Evolutionary conservation across 208 protist genomes (phyloP).

Genomic region (Leishmania tarentolae): DNA sequence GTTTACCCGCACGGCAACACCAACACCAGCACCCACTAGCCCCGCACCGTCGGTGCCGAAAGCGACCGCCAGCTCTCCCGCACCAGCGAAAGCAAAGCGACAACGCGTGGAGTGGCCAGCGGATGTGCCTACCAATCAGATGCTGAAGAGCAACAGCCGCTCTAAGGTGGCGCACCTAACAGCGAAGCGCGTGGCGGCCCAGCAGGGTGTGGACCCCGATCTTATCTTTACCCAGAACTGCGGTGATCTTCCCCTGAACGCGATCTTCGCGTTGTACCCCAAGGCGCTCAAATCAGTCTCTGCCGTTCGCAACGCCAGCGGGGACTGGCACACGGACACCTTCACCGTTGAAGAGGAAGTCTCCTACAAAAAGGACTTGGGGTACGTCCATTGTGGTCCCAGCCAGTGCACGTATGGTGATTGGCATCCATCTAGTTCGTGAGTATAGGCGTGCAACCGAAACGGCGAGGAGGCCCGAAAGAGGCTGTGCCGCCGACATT

Average conservation of each 20-base stretch:
- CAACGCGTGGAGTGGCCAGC: conserved; percentile 75
- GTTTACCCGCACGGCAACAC: conserved; percentile 41
- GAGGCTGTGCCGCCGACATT: no score
- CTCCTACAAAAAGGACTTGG: conserved; percentile 82
- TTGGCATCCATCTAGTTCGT: conserved; percentile 20
- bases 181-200: conserved; percentile 68
- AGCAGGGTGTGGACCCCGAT: conserved; percentile 83
- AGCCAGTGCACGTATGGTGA: conserved; percentile 70
- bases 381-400: conserved; percentile 57
- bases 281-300: conserved; percentile 74
- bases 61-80: conserved; percentile 20
- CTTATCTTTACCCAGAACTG: conserved; percentile 81
- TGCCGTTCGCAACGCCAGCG: conserved; percentile 71
- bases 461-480: not conserved
- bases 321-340: conserved; percentile 83
- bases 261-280: conserved; percentile 76
- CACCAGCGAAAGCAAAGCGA: conserved; percentile 23
- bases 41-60: conserved; percentile 26
- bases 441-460: not conserved
- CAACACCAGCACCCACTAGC: conserved; percentile 29
- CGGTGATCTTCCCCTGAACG: conserved; percentile 72
- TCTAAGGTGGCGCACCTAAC: conserved; percentile 83
- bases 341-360: conserved; percentile 82
- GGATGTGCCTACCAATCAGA: conserved; percentile 72
- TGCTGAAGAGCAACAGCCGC: conserved; percentile 81